A percentile compares a stretch with the other conserved stretches of the same genome.
Conservation (phyloP, 768 basidiomycete species). For the Termitomyces sp. region DNA sequence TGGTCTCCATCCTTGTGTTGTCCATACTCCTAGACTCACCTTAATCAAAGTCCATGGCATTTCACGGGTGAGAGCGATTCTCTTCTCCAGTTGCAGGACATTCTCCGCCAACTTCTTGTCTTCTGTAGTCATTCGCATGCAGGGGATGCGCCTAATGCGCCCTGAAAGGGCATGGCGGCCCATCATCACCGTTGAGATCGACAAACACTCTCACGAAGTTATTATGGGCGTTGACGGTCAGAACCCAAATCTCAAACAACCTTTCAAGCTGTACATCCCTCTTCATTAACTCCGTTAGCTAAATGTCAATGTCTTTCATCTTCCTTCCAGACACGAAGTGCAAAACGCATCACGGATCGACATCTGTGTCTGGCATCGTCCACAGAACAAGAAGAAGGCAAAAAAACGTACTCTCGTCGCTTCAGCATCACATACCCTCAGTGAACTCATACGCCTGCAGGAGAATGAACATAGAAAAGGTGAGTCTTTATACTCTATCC, state of each 20-base stretch:
- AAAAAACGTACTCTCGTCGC: conserved; percentile 58
- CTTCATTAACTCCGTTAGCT: too few relatives aligned
- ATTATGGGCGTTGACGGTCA: conserved; percentile 67
- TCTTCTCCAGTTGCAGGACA: not conserved
- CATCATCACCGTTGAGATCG: conserved; percentile 55
- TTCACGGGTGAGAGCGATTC: conserved; percentile 24
- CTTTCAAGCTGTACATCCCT: conserved; percentile 49
- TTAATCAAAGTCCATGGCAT: conserved; percentile 27
- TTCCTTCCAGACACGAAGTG: conserved; percentile 34
- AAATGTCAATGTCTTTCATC: not conserved
- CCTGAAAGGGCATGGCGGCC: conserved; percentile 68
- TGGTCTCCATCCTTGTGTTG: too few relatives aligned
- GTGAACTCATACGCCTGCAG: conserved; percentile 50
- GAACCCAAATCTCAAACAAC: conserved; percentile 59
- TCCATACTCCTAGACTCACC: not conserved
- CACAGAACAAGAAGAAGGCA: conserved; percentile 60
- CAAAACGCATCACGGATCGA: conserved; percentile 40
- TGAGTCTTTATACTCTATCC: conserved; percentile 24
- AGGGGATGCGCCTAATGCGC: conserved; percentile 47
- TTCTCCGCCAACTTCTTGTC: not conserved
- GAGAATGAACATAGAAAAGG: conserved; percentile 35
- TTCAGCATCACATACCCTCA: conserved; percentile 44
- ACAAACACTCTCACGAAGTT: conserved; percentile 53
- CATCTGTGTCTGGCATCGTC: conserved; percentile 54
- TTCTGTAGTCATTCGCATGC: conserved; percentile 35